A percentile compares a stretch with the other conserved stretches of the same genome.
These are phyloP conservation scores for Candida oleophila DNA, from an alignment of 805 yeast species.

Conservation along the genomic window DNA sequence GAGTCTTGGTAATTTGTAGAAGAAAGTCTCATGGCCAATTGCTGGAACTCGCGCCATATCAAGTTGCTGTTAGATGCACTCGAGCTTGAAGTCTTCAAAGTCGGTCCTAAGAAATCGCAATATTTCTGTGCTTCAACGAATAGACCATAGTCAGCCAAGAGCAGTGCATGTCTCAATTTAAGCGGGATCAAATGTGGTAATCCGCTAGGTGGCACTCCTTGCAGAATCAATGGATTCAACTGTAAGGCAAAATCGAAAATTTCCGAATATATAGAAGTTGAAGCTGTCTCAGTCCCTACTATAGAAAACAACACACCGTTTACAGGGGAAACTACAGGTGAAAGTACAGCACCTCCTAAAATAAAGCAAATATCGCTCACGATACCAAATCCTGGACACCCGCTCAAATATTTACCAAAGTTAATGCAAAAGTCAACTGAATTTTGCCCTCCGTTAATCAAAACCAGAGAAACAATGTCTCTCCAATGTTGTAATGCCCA, in stretches of 20 bases:
- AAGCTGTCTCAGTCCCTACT: slow-evolving; percentile 36
- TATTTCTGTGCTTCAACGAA: slow-evolving; percentile 60
- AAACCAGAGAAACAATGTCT: slow-evolving; percentile 41
- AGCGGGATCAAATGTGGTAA: slow-evolving; percentile 56
- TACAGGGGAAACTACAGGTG: slow-evolving; percentile 20
- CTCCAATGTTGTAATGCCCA: slow-evolving; percentile 58
- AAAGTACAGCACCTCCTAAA: slow-evolving; percentile 46
- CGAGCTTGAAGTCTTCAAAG: slow-evolving; percentile 17
- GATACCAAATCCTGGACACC: slow-evolving; percentile 17
- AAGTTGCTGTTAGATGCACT: slow-evolving; percentile 11
- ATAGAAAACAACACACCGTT: slow-evolving; percentile 32
- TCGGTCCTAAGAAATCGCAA: slow-evolving; percentile 47
- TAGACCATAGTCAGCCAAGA: slow-evolving; percentile 66
- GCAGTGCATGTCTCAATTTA: slow-evolving; percentile 66
- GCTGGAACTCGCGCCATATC: slow-evolving; percentile 28
- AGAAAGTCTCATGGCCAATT: slow-evolving; percentile 45
- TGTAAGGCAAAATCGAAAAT: slow-evolving; percentile 58
- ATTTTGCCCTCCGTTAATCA: slow-evolving; percentile 26
- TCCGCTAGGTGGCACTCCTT: slow-evolving; percentile 33
- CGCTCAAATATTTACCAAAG: slow-evolving; percentile 49
- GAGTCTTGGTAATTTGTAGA: slow-evolving; percentile 43
- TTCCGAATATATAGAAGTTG: slow-evolving; percentile 54
- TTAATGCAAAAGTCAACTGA: slow-evolving; percentile 45
- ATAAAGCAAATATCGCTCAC: slow-evolving; percentile 48
- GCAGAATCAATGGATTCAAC: slow-evolving; percentile 20